These are phyloP conservation scores for Backusella westeae DNA, from an alignment of 192 early-diverging fungal species.

Conservation along the genomic window DNA sequence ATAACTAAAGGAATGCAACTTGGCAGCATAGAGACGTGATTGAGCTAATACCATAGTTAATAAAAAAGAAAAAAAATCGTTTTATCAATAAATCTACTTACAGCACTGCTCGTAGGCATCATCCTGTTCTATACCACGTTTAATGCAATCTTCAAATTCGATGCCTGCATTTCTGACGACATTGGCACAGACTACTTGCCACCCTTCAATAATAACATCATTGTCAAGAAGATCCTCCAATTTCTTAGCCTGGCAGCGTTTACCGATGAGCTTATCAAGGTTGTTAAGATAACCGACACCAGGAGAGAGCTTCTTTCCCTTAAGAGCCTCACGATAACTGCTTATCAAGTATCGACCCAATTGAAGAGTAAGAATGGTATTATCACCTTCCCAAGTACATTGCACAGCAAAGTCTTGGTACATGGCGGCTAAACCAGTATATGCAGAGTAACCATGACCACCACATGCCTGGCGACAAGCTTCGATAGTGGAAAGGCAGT, in stretches of 20 bases:
- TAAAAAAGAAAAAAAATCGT: neutral
- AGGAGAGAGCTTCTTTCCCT: conserved; percentile 74
- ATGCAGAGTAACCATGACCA: conserved; percentile 91
- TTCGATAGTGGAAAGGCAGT: conserved; percentile 85
- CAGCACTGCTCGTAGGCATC: conserved; percentile 84
- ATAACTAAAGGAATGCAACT: conserved; percentile 82
- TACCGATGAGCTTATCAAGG: conserved; percentile 46
- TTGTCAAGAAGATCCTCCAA: conserved; percentile 52
- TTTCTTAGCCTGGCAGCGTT: conserved; percentile 48
- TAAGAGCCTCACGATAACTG: conserved; percentile 63
- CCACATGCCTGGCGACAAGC: conserved; percentile 90
- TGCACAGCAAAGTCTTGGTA: conserved; percentile 90
- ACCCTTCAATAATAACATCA: conserved; percentile 71
- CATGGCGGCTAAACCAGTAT: conserved; percentile 83
- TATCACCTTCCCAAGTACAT: conserved; percentile 89
- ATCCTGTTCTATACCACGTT: conserved; percentile 69
- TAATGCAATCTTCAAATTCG: conserved; percentile 70
- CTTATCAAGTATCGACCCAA: conserved; percentile 82
- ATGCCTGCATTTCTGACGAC: conserved; percentile 80
- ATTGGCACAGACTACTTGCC: conserved; percentile 78
- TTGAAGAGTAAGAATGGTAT: conserved; percentile 89
- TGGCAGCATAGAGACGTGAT: conserved; percentile 77
- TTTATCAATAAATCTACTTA: neutral
- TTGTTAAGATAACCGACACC: conserved; percentile 77
- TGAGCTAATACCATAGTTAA: conserved; percentile 37